These are phyloP conservation scores for Stromatinia cepivora DNA, from an alignment of 2,329 filamentous ascomycete species.

Conservation along the genomic window DNA sequence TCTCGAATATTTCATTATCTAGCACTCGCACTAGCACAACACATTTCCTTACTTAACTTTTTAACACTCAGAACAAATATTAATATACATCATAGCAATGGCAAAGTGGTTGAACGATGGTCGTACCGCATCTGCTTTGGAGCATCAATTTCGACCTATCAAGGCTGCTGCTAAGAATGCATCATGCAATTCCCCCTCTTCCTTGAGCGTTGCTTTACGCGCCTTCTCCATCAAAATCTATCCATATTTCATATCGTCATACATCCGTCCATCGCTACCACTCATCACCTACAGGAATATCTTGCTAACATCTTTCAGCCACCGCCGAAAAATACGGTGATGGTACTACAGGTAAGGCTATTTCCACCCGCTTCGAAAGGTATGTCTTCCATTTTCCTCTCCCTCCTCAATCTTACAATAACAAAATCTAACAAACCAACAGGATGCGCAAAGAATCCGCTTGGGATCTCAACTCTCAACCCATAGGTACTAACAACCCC, in stretches of 20 bases:
- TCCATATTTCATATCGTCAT: conserved; percentile 26
- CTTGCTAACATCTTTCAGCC: conserved; percentile 37
- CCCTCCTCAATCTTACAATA: background rate
- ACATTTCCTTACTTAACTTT: background rate
- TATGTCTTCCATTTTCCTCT: background rate
- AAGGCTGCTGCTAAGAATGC: conserved; percentile 33
- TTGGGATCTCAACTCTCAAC: conserved; percentile 30
- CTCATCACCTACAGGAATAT: conserved; percentile 22
- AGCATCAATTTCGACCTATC: conserved; percentile 39
- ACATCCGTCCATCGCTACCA: conserved; percentile 19
- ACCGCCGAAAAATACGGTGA: conserved; percentile 36
- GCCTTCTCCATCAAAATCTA: background rate
- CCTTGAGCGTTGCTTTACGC: background rate
- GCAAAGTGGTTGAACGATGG: conserved; percentile 33
- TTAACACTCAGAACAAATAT: conserved; percentile 18
- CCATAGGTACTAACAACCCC: conserved; percentile 26
- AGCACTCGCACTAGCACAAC: conserved; percentile 19
- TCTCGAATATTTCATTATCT: background rate
- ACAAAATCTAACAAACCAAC: background rate
- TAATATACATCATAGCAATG: conserved; percentile 32
- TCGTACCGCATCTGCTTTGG: conserved; percentile 31
- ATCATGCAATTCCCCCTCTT: conserved; percentile 12
- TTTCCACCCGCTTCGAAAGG: conserved; percentile 37
- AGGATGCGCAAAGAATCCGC: conserved; percentile 31
- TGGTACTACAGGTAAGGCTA: conserved; percentile 37